Conservation (phyloP, 2,329 filamentous ascomycete genomes). For the Ramularia collo-cygni region DNA sequence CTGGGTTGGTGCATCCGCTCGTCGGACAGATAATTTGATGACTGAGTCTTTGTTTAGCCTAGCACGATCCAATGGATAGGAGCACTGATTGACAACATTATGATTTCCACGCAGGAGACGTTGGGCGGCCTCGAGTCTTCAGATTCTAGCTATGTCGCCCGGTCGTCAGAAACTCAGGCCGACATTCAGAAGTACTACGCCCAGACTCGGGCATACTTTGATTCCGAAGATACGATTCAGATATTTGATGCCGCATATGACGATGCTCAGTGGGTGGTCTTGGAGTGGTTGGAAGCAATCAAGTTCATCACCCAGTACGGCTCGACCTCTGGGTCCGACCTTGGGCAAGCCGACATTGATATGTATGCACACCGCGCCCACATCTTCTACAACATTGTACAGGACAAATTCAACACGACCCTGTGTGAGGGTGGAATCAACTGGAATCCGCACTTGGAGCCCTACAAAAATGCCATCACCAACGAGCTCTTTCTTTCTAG, state of each 20-base stretch:
- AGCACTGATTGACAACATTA: conserved; percentile 24
- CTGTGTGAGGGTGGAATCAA: conserved; percentile 84
- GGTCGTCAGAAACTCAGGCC: conserved; percentile 11
- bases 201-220: conserved; percentile 24
- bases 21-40: neutral
- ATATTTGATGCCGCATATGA: conserved; percentile 30
- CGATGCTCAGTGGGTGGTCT: conserved; percentile 30
- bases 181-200: conserved; percentile 23
- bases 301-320: conserved; percentile 27
- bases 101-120: conserved; percentile 18
- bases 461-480: conserved; percentile 96
- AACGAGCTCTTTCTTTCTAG: conserved; percentile 86
- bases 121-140: too few species aligned
- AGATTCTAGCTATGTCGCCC: too few species aligned
- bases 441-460: conserved; percentile 74
- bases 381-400: conserved; percentile 80
- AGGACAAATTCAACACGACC: conserved; percentile 70
- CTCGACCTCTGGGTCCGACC: conserved; percentile 45
- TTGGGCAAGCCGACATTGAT: conserved; percentile 66
- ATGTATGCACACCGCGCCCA: conserved; percentile 77
- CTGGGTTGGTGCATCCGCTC: conserved; percentile 9
- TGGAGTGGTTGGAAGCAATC: conserved; percentile 30
- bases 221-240: conserved; percentile 24
- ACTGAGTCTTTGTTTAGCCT: conserved; percentile 11
- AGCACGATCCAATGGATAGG: conserved; percentile 26